Evolutionary conservation across 1,284 basidiomycete genomes (phyloP).

Genomic region (Trichosporon coremiiforme): DNA sequence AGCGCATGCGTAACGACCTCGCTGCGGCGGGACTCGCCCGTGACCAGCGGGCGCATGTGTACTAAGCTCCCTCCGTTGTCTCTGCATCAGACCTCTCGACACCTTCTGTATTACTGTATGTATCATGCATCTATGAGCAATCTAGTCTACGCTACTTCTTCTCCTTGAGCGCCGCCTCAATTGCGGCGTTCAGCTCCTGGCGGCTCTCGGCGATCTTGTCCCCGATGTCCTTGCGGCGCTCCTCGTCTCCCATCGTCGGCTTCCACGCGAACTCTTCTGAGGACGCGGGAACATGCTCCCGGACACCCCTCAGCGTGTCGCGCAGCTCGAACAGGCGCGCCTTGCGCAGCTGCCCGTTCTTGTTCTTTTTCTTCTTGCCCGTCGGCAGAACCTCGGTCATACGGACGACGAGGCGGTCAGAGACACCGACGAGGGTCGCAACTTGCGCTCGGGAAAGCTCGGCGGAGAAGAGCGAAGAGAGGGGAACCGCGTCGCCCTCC

Average conservation of each 20-base stretch:
- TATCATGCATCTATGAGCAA: conserved; percentile 5
- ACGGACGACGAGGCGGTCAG: conserved; percentile 20
- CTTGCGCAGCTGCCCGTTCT: conserved; percentile 14
- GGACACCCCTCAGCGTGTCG: background rate
- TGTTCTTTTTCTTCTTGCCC: conserved; percentile 17
- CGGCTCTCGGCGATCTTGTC: background rate
- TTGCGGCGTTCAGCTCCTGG: background rate
- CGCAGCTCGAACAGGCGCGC: conserved; percentile 6
- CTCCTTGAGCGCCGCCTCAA: conserved; percentile 6
- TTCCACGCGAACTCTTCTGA: background rate
- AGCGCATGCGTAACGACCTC: conserved; percentile 34
- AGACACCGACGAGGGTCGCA: background rate
- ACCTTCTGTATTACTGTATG: background rate
- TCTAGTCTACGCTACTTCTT: background rate
- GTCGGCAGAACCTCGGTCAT: conserved; percentile 5
- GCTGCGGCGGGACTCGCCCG: background rate
- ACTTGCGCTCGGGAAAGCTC: background rate
- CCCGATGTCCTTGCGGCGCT: background rate
- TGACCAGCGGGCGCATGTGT: background rate
- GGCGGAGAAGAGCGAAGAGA: conserved; percentile 1
- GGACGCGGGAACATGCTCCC: background rate
- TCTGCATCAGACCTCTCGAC: too few relatives aligned
- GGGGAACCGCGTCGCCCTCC: background rate
- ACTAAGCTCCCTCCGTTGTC: background rate
- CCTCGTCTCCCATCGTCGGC: background rate